These are phyloP conservation scores for Rhamnella rubrinervis DNA, from an alignment of 331 rosid genomes.

Conservation along the genomic window DNA sequence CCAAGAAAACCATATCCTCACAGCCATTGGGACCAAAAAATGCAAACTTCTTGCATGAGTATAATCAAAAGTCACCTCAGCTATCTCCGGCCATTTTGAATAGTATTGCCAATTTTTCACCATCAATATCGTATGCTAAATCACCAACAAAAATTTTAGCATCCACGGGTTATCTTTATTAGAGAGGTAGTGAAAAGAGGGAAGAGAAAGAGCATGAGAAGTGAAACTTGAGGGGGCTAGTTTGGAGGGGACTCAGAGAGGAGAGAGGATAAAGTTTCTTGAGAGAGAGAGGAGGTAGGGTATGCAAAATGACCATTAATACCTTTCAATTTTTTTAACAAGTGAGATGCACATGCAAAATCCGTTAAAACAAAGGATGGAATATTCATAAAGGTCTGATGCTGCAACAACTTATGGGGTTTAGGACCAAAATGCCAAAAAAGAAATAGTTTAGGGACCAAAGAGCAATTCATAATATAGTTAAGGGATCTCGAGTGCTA, in stretches of 20 bases:
- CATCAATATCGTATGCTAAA: constrained; percentile 80
- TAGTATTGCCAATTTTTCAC: constrained; percentile 64
- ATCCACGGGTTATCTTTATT: constrained; percentile 44
- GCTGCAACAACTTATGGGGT: too few species aligned
- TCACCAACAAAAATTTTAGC: constrained; percentile 87
- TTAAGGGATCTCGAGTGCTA: too few species aligned
- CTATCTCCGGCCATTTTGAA: constrained; percentile 72
- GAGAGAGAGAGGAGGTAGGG: constrained; percentile 46
- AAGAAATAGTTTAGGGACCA: too few species aligned
- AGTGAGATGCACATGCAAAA: too few species aligned
- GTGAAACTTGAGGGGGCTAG: constrained; percentile 39
- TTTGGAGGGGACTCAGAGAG: constrained; percentile 41
- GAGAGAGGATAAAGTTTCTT: constrained; percentile 38
- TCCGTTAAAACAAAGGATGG: too few species aligned
- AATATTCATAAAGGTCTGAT: too few species aligned
- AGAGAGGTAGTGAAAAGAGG: constrained; percentile 27
- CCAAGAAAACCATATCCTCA: constrained; percentile 2
- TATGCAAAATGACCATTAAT: too few species aligned
- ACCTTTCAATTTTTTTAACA: too few species aligned
- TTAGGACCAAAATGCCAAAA: too few species aligned
- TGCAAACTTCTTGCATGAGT: not conserved
- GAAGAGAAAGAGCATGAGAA: constrained; percentile 36
- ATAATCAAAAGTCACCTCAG: constrained; percentile 55
- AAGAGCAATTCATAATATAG: too few species aligned
- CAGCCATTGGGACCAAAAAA: not conserved